Evolutionary conservation across 257 asterid genomes (phyloP).

Genomic region (Rhazya stricta): DNA sequence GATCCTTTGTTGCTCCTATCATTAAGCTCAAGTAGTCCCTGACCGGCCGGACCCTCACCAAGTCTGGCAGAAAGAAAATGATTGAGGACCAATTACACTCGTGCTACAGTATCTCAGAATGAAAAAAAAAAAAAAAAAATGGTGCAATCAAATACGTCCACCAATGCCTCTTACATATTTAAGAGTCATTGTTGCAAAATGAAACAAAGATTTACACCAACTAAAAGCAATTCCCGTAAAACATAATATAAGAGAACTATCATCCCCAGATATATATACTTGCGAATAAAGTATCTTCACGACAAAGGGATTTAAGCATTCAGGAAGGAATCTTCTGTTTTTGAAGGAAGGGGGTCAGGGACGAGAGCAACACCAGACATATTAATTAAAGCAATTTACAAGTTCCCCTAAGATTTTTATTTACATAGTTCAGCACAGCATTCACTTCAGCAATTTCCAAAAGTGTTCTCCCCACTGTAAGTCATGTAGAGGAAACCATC

Average conservation of each 20-base stretch:
- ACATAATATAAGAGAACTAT: background rate
- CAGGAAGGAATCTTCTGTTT: background rate
- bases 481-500: conserved; percentile 60
- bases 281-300: background rate
- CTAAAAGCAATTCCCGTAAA: background rate
- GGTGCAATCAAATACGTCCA: background rate
- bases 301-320: background rate
- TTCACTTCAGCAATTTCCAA: conserved; percentile 47
- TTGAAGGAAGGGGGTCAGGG: background rate
- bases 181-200: background rate
- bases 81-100: no score
- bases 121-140: no score
- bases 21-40: background rate
- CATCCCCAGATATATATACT: background rate
- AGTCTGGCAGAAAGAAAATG: background rate
- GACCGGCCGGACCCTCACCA: no score
- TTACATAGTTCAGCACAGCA: conserved; percentile 28
- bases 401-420: conserved; percentile 25
- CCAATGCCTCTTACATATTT: background rate
- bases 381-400: conserved; percentile 42
- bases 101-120: background rate
- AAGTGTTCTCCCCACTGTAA: conserved; percentile 57
- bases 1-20: background rate
- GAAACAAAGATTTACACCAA: background rate
- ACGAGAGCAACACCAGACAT: background rate